Conservation (phyloP, 345 rosid species). For the Ricinus communis region DNA sequence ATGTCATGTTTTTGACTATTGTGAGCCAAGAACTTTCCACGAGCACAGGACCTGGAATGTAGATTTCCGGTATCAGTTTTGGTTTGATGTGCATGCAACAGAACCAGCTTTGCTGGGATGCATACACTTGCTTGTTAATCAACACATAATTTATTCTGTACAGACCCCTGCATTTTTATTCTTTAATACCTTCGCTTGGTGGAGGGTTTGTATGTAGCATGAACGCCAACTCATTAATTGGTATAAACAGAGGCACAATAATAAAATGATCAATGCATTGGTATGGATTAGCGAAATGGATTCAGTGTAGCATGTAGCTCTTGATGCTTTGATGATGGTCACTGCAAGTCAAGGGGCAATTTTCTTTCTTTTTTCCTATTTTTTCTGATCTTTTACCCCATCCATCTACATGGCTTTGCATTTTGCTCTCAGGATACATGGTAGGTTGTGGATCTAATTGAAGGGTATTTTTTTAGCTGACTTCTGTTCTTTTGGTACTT, state of each 20-base stretch:
- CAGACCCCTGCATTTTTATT: conserved; percentile 6
- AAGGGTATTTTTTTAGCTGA: no score
- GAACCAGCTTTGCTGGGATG: background rate
- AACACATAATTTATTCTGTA: conserved; percentile 10
- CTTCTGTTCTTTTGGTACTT: no score
- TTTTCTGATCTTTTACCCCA: no score
- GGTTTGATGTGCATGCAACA: conserved; percentile 22
- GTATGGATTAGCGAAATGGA: background rate
- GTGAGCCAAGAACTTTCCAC: background rate
- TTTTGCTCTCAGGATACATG: no score
- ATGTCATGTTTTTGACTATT: background rate
- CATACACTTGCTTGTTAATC: conserved; percentile 1
- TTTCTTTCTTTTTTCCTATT: no score
- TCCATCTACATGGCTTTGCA: no score
- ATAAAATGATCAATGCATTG: background rate
- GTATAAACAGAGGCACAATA: conserved; percentile 13
- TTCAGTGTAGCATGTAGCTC: background rate
- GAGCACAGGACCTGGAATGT: background rate
- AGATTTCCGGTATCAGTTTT: conserved; percentile 31
- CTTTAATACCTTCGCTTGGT: conserved; percentile 6
- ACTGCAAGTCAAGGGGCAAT: no score
- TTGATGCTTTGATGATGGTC: background rate
- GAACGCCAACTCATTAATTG: conserved; percentile 13
- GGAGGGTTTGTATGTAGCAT: conserved; percentile 27
- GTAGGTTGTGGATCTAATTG: no score